These are phyloP conservation scores for Pezicula rhizophila DNA, from an alignment of 2,329 filamentous ascomycete species.

Conservation along the genomic window DNA sequence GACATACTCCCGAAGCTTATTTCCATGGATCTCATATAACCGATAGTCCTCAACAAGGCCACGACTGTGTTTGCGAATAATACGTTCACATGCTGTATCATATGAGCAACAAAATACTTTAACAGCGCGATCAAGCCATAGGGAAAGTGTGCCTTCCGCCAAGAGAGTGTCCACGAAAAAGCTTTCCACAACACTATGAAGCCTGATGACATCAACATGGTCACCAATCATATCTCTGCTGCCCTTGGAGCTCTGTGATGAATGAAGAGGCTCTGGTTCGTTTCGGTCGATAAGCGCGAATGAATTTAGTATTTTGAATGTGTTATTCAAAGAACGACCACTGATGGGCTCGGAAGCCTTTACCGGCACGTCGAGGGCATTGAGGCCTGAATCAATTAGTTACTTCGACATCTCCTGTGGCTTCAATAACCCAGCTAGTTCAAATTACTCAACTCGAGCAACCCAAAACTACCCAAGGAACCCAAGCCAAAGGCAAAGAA, in stretches of 20 bases:
- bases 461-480: too few relatives aligned
- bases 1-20: slow-evolving; percentile 38
- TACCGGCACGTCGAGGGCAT: slow-evolving; percentile 41
- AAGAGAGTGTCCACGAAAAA: slow-evolving; percentile 44
- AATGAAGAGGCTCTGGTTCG: slow-evolving; percentile 31
- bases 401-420: background rate
- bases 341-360: slow-evolving; percentile 33
- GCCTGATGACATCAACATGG: slow-evolving; percentile 41
- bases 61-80: slow-evolving; percentile 33
- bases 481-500: too few relatives aligned
- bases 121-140: slow-evolving; percentile 44
- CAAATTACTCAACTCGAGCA: too few relatives aligned
- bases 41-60: slow-evolving; percentile 48
- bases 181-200: slow-evolving; percentile 47
- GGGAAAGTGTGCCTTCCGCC: slow-evolving; percentile 31
- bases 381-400: slow-evolving; percentile 31
- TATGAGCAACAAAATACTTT: slow-evolving; percentile 44
- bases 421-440: too few relatives aligned
- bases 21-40: slow-evolving; percentile 45
- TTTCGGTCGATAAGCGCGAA: slow-evolving; percentile 47
- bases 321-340: slow-evolving; percentile 34
- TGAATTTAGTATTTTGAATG: slow-evolving; percentile 42
- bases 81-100: slow-evolving; percentile 37
- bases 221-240: slow-evolving; percentile 39
- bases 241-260: slow-evolving; percentile 26